Evolutionary conservation across 495 filamentous ascomycete species (phyloP).

Genomic region (Podospora conica): DNA sequence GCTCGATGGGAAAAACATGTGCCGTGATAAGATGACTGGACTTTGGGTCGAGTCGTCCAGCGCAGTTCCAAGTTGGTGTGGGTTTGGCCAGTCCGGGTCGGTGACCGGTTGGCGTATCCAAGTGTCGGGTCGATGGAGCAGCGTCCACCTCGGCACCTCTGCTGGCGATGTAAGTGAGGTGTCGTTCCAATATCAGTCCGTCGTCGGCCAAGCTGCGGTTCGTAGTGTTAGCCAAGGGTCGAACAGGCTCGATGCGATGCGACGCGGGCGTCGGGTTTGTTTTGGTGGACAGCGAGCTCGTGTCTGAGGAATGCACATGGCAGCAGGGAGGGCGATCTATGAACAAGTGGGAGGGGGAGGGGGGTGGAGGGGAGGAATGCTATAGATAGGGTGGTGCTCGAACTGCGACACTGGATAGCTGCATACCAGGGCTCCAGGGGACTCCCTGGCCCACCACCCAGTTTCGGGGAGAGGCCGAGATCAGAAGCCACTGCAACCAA

Average conservation of each 20-base stretch:
- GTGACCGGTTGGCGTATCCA: not conserved
- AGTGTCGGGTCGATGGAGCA: not conserved
- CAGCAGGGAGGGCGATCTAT: slow-evolving; percentile 17
- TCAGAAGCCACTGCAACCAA: slow-evolving; percentile 15
- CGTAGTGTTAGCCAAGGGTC: slow-evolving; percentile 10
- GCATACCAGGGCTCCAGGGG: slow-evolving; percentile 33
- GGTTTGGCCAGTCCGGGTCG: not conserved
- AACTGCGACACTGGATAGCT: slow-evolving; percentile 25
- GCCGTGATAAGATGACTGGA: slow-evolving; percentile 13
- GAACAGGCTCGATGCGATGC: not conserved
- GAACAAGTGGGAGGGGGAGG: slow-evolving; percentile 5
- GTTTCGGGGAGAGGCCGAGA: slow-evolving; percentile 21
- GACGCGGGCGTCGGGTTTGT: slow-evolving; percentile 9
- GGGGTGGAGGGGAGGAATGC: slow-evolving; percentile 21
- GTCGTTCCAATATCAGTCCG: not conserved
- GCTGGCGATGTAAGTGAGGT: not conserved
- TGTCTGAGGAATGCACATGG: slow-evolving; percentile 21
- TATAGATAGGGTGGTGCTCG: slow-evolving; percentile 11
- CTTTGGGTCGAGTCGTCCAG: slow-evolving; percentile 9
- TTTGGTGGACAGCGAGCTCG: slow-evolving; percentile 14
- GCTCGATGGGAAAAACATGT: slow-evolving; percentile 33
- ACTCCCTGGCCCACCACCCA: slow-evolving; percentile 18
- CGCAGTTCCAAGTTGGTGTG: not conserved
- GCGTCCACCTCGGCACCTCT: slow-evolving; percentile 3
- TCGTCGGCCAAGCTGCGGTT: not conserved